These are phyloP conservation scores for Geotrichum bryndzae DNA, from an alignment of 1,139 yeast species.

Conservation along the genomic window DNA sequence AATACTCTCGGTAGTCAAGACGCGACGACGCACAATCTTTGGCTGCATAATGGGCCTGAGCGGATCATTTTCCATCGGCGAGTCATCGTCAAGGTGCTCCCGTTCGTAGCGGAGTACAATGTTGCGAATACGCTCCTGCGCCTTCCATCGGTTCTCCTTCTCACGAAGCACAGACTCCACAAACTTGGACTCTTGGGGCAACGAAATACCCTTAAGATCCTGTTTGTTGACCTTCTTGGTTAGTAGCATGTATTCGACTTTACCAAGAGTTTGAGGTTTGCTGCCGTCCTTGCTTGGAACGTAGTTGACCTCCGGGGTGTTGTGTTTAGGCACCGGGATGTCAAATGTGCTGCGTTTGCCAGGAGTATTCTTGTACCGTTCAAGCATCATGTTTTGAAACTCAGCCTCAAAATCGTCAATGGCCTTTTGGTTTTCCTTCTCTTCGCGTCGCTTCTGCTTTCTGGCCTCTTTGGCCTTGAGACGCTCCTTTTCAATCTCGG, in stretches of 20 bases:
- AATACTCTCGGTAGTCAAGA: not conserved
- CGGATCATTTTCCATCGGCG: constrained; percentile 4
- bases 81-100: constrained; percentile 4
- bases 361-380: constrained; percentile 26
- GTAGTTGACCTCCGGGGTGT: constrained; percentile 1
- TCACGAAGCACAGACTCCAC: constrained; percentile 26
- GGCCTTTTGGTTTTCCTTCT: constrained; percentile 26
- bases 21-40: not conserved
- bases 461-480: constrained; percentile 18
- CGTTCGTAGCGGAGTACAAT: constrained; percentile 28
- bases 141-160: constrained; percentile 23
- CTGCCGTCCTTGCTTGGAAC: not conserved
- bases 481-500: constrained; percentile 22
- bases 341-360: constrained; percentile 27
- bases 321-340: constrained; percentile 31
- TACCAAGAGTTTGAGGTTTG: constrained; percentile 9
- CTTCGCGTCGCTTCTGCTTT: constrained; percentile 21
- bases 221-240: constrained; percentile 26
- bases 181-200: constrained; percentile 29
- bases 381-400: constrained; percentile 33
- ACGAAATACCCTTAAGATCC: constrained; percentile 22
- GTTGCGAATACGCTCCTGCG: constrained; percentile 27
- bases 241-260: constrained; percentile 26
- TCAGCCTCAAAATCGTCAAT: constrained; percentile 35
- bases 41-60: constrained; percentile 7